These are phyloP conservation scores for Metschnikowia drakensbergensis DNA, from an alignment of 805 yeast species.

Conservation along the genomic window DNA sequence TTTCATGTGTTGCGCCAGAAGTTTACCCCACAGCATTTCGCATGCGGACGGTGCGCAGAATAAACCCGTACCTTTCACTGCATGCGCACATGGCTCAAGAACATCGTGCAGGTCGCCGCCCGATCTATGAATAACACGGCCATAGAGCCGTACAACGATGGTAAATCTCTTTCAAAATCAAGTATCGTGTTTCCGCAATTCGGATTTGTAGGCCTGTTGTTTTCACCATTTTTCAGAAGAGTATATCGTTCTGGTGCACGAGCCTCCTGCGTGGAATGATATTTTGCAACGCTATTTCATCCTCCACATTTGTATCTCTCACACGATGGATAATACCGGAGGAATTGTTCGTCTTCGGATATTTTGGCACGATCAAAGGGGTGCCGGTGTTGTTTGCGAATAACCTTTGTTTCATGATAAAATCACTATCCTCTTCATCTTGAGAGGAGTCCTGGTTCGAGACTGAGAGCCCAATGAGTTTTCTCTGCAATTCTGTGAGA, in stretches of 20 bases:
- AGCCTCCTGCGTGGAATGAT: slow-evolving; percentile 7
- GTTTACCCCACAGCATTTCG: background rate
- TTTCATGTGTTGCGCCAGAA: background rate
- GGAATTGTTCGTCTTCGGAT: slow-evolving; percentile 13
- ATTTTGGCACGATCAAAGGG: slow-evolving; percentile 21
- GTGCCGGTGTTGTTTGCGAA: slow-evolving; percentile 15
- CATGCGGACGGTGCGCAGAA: background rate
- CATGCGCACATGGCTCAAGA: background rate
- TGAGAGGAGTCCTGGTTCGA: slow-evolving; percentile 2
- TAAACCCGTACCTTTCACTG: background rate
- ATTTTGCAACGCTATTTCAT: slow-evolving; percentile 9
- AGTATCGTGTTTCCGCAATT: too few relatives aligned
- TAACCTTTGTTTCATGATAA: slow-evolving; percentile 22
- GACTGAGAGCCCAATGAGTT: slow-evolving; percentile 40
- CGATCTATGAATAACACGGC: too few relatives aligned
- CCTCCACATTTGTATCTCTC: background rate
- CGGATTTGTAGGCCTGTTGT: background rate
- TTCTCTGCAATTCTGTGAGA: slow-evolving; percentile 43
- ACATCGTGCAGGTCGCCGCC: too few relatives aligned
- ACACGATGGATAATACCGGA: slow-evolving; percentile 6
- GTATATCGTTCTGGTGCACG: background rate
- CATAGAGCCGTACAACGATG: too few relatives aligned
- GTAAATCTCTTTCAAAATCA: background rate
- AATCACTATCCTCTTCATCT: slow-evolving; percentile 17
- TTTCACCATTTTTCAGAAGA: too few relatives aligned